phyloP scores from a whole-genome alignment of 2,329 filamentous ascomycete genomes.

The Nothophoma quercina region DNA sequence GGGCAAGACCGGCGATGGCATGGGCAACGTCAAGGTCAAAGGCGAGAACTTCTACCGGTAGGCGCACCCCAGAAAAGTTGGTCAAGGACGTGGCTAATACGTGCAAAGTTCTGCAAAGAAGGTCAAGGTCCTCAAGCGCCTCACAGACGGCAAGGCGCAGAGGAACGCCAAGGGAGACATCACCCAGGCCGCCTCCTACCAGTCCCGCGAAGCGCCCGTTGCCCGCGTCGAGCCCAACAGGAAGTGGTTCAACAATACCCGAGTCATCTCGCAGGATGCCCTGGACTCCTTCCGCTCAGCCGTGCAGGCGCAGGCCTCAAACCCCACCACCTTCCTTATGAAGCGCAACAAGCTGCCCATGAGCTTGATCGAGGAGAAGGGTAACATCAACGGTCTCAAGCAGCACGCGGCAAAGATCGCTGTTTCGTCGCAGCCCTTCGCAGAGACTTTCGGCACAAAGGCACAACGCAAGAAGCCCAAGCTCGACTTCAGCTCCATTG shows the following conservation, averaged over 20 bases:
- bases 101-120: constrained; percentile 73
- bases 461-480: constrained; percentile 92
- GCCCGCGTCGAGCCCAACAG: constrained; percentile 94
- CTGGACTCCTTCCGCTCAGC: constrained; percentile 87
- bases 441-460: constrained; percentile 91
- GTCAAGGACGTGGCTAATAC: constrained; percentile 3
- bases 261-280: constrained; percentile 88
- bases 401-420: constrained; percentile 94
- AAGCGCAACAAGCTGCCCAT: constrained; percentile 98
- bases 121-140: constrained; percentile 86
- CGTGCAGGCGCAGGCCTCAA: constrained; percentile 86
- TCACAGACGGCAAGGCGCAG: constrained; percentile 84
- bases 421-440: constrained; percentile 85
- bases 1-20: constrained; percentile 84
- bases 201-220: constrained; percentile 80
- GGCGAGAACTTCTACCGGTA: constrained; percentile 94
- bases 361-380: constrained; percentile 85
- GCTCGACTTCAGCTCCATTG: constrained; percentile 80
- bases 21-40: constrained; percentile 90
- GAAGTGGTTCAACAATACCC: constrained; percentile 97
- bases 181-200: constrained; percentile 81
- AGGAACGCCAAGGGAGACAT: constrained; percentile 86
- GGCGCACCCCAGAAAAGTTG: too few species aligned
- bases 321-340: constrained; percentile 93
- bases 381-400: constrained; percentile 79